These are phyloP conservation scores for Camellia lanceoleosa DNA, from an alignment of 148 eudicot species.

Conservation along the genomic window DNA sequence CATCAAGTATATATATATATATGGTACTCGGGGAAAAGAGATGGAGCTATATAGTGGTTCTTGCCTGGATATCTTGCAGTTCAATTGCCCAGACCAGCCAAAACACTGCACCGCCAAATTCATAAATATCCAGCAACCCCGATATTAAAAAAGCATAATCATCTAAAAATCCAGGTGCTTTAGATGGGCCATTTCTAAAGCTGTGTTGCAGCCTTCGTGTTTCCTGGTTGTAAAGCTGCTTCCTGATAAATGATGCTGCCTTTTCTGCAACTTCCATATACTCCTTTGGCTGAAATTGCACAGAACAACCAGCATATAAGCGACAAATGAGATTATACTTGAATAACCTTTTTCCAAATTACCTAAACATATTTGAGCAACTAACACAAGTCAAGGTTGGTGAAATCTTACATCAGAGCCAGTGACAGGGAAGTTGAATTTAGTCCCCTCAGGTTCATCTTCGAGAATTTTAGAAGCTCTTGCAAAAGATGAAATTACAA, in stretches of 20 bases:
- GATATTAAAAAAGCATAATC: conserved; percentile 90
- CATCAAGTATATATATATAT: neutral
- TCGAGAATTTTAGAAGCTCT: conserved; percentile 84
- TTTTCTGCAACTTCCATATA: conserved; percentile 81
- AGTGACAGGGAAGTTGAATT: conserved; percentile 65
- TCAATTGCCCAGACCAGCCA: conserved; percentile 91
- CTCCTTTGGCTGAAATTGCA: conserved; percentile 54
- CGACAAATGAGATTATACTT: neutral
- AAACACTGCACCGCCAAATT: conserved; percentile 58
- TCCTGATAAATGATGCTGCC: conserved; percentile 67
- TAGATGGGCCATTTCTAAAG: conserved; percentile 88
- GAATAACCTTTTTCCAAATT: neutral
- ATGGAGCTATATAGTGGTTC: conserved; percentile 2
- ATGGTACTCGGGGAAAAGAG: neutral
- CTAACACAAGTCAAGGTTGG: neutral
- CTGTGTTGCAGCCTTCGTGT: conserved; percentile 71
- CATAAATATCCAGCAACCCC: conserved; percentile 78
- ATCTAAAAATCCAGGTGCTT: conserved; percentile 93
- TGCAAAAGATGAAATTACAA: conserved; percentile 82
- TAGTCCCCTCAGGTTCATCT: conserved; percentile 59
- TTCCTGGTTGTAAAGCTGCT: conserved; percentile 53
- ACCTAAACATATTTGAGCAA: conserved; percentile 2
- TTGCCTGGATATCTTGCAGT: conserved; percentile 83
- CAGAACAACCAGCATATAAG: neutral
- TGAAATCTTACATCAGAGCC: conserved; percentile 63